Percentiles rank a stretch among this genome's conserved stretches.
phyloP scores from a whole-genome alignment of 495 filamentous ascomycete species.

The Collariella sp. region DNA sequence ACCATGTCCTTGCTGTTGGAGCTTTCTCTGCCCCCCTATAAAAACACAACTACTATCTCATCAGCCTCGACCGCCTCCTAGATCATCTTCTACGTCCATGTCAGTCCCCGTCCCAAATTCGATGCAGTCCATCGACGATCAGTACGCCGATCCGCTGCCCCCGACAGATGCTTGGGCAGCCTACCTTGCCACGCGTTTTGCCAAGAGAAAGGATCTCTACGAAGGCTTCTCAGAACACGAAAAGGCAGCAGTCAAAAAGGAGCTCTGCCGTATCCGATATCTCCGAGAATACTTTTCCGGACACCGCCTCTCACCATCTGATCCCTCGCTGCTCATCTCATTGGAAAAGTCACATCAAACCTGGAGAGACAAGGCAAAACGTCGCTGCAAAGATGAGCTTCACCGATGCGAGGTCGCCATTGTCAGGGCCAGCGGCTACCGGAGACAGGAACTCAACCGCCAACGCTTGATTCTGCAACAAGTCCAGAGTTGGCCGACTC shows the following conservation, averaged over 20 bases:
- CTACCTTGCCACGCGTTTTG: slow-evolving; percentile 18
- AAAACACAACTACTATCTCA: no score
- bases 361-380: slow-evolving; percentile 13
- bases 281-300: slow-evolving; percentile 17
- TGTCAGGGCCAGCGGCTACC: slow-evolving; percentile 5
- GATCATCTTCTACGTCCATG: no score
- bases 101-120: no score
- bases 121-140: slow-evolving; percentile 19
- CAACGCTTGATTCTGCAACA: slow-evolving; percentile 17
- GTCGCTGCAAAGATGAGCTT: slow-evolving; percentile 10
- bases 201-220: slow-evolving; percentile 17
- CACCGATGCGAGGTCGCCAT: slow-evolving; percentile 11
- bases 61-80: no score
- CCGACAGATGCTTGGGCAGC: slow-evolving; percentile 21
- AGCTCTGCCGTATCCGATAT: slow-evolving; percentile 21
- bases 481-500: slow-evolving; percentile 18
- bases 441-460: slow-evolving; percentile 3
- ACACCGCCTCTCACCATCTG: slow-evolving; percentile 13
- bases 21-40: no score
- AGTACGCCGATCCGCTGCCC: slow-evolving; percentile 19
- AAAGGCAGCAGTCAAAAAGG: slow-evolving; percentile 20
- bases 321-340: slow-evolving; percentile 10
- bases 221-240: slow-evolving; percentile 14
- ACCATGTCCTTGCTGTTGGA: no score
- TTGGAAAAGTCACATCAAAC: slow-evolving; percentile 12